A percentile compares a stretch with the other conserved stretches of the same genome.
phyloP scores from a whole-genome alignment of 305 asterid genomes.

The Rubia balearica region DNA sequence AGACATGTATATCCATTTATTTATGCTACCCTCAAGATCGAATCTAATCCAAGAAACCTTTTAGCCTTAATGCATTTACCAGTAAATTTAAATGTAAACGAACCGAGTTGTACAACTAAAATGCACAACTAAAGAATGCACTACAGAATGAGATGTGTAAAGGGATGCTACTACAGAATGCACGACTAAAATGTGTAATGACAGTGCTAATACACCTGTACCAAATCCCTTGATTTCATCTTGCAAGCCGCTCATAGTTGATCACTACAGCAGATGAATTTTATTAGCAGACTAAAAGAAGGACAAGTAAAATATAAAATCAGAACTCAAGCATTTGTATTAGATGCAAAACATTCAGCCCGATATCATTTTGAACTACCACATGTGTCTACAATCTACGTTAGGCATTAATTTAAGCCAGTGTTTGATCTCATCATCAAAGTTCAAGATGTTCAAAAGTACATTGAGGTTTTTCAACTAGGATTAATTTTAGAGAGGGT shows the following conservation, averaged over 20 bases:
- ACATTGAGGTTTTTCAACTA: background rate
- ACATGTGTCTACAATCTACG: background rate
- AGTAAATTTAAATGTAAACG: too few species aligned
- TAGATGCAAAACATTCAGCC: background rate
- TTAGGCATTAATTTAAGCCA: too few species aligned
- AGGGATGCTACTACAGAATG: background rate
- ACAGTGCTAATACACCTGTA: slow-evolving; percentile 48
- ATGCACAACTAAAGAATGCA: too few species aligned
- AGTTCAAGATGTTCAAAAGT: background rate
- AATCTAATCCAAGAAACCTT: too few species aligned
- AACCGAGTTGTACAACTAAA: too few species aligned
- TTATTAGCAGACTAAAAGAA: slow-evolving; percentile 15
- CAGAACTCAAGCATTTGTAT: background rate
- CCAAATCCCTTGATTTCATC: slow-evolving; percentile 81
- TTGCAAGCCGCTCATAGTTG: slow-evolving; percentile 92
- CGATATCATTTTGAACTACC: background rate
- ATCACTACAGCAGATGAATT: slow-evolving; percentile 53
- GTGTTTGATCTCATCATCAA: background rate
- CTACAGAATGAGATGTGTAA: too few species aligned
- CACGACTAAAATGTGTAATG: background rate
- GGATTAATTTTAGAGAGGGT: background rate
- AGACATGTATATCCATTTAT: too few species aligned
- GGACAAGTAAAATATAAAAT: background rate
- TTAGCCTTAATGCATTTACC: too few species aligned
- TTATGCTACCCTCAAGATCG: too few species aligned